Evolutionary conservation across 768 basidiomycete genomes (phyloP).

Genomic region (Pholiota molesta): DNA sequence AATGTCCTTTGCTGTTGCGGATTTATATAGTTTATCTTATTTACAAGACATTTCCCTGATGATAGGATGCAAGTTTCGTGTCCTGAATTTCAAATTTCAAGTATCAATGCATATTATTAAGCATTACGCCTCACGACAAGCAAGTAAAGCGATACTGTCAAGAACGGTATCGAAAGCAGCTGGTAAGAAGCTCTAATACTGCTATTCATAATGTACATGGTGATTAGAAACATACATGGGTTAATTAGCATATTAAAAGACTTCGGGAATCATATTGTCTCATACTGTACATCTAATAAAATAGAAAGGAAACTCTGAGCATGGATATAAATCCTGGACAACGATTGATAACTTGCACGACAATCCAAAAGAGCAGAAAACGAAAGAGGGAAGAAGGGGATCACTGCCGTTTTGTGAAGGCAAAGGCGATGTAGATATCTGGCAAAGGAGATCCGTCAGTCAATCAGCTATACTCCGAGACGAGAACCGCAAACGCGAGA

Average conservation of each 20-base stretch:
- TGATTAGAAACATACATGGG: slow-evolving; percentile 1
- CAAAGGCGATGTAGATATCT: slow-evolving; percentile 96
- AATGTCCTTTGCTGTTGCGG: slow-evolving; percentile 1
- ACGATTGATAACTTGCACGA: neutral
- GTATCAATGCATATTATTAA: too few species aligned
- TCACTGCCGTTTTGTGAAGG: slow-evolving; percentile 69
- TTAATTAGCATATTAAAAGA: neutral
- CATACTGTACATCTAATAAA: neutral
- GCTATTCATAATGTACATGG: neutral
- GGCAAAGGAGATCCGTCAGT: neutral
- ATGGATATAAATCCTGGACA: neutral
- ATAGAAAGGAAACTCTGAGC: neutral
- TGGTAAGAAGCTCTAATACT: neutral
- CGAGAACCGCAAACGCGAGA: neutral
- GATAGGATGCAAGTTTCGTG: neutral
- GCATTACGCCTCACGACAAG: too few species aligned
- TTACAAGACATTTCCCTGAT: neutral
- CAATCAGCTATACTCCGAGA: neutral
- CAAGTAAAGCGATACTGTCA: too few species aligned
- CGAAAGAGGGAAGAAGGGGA: neutral
- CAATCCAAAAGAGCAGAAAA: neutral
- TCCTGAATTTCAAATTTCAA: too few species aligned
- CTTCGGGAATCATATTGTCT: neutral
- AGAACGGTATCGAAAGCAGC: neutral
- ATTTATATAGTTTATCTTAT: slow-evolving; percentile 9